These are phyloP conservation scores for Nakazawaea laoshanensis DNA, from an alignment of 805 yeast species.

Conservation along the genomic window DNA sequence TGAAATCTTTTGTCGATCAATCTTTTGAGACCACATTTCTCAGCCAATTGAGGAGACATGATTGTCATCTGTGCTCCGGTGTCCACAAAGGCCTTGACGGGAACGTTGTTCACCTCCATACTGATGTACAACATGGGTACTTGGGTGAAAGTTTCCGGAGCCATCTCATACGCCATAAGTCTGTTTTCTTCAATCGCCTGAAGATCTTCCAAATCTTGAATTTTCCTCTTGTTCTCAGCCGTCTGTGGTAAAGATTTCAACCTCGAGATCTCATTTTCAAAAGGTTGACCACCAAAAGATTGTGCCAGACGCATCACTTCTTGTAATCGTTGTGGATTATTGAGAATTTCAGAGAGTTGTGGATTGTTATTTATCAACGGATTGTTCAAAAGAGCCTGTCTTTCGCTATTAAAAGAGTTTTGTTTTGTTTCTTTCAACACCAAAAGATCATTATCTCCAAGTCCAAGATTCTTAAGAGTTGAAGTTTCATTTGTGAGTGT, in stretches of 20 bases:
- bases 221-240: slow-evolving; percentile 57
- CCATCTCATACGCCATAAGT: slow-evolving; percentile 70
- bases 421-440: no score
- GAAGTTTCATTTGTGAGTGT: slow-evolving; percentile 24
- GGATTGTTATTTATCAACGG: slow-evolving; percentile 22
- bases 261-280: slow-evolving; percentile 7
- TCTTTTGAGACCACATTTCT: slow-evolving; percentile 57
- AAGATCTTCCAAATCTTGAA: slow-evolving; percentile 59
- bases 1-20: slow-evolving; percentile 71
- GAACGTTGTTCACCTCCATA: slow-evolving; percentile 68
- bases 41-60: slow-evolving; percentile 71
- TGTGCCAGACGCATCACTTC: slow-evolving; percentile 17
- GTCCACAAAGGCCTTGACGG: slow-evolving; percentile 89
- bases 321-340: slow-evolving; percentile 18
- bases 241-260: slow-evolving; percentile 42
- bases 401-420: no score
- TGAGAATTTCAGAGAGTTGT: slow-evolving; percentile 13
- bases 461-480: slow-evolving; percentile 36
- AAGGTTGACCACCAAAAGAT: slow-evolving; percentile 6
- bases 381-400: slow-evolving; percentile 39
- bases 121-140: slow-evolving; percentile 81
- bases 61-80: slow-evolving; percentile 93
- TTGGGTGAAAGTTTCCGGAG: slow-evolving; percentile 82
- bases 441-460: slow-evolving; percentile 54
- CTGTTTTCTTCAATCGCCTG: slow-evolving; percentile 74